Conservation (phyloP, 768 basidiomycete species). For the Royoungia palumana region DNA sequence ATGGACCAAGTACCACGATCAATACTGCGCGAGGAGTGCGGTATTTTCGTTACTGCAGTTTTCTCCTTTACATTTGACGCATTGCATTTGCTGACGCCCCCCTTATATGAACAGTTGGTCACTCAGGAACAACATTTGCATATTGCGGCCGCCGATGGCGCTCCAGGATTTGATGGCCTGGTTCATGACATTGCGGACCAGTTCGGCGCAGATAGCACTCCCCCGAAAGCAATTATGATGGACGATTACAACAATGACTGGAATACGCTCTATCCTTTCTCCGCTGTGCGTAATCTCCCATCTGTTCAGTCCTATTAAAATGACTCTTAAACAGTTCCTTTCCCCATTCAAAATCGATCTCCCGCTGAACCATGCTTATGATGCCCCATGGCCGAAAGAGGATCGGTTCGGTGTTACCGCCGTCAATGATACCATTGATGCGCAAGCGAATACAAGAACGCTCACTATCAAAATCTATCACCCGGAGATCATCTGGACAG, state of each 20-base stretch:
- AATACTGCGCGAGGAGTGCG: no score
- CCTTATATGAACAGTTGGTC: constrained; percentile 49
- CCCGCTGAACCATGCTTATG: constrained; percentile 44
- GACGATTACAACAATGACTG: constrained; percentile 82
- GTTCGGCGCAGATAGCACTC: constrained; percentile 48
- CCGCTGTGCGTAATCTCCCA: constrained; percentile 45
- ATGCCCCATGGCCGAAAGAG: constrained; percentile 45
- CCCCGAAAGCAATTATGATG: constrained; percentile 52
- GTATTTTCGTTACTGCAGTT: no score
- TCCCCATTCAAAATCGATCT: constrained; percentile 79
- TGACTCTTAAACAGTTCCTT: constrained; percentile 75
- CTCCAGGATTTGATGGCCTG: constrained; percentile 68
- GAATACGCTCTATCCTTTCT: constrained; percentile 84
- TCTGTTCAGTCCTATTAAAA: no score
- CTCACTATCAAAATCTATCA: constrained; percentile 70
- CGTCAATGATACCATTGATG: constrained; percentile 53
- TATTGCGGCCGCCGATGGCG: constrained; percentile 77
- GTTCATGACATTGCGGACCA: constrained; percentile 55
- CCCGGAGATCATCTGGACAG: constrained; percentile 85
- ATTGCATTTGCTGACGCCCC: constrained; percentile 1
- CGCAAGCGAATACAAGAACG: constrained; percentile 58
- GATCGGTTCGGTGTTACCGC: constrained; percentile 53
- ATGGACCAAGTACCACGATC: no score
- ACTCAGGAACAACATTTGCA: constrained; percentile 72
- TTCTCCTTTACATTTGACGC: no score